A percentile compares a stretch with the other conserved stretches of the same genome.
Evolutionary conservation across 345 rosid species (phyloP).

Genomic region (Gossypium arboreum): DNA sequence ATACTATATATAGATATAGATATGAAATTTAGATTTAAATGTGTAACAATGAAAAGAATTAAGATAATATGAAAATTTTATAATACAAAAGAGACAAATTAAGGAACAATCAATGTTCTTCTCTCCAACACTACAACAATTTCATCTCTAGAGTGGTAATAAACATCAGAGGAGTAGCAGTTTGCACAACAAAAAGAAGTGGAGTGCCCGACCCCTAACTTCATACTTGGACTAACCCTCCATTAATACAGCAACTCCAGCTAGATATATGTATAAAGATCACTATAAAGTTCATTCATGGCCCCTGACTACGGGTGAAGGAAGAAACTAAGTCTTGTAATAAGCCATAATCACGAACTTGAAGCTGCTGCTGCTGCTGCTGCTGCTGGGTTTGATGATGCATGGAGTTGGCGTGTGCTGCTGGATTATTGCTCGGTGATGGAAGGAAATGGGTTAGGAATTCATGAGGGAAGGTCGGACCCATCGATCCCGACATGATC

Average conservation of each 20-base stretch:
- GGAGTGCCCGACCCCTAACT: background rate
- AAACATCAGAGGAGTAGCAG: background rate
- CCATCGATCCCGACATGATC: conserved; percentile 9
- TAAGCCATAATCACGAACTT: conserved; percentile 30
- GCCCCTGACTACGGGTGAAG: conserved; percentile 24
- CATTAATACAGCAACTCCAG: background rate
- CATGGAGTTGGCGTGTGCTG: conserved; percentile 2
- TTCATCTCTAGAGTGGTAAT: background rate
- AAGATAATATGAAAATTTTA: background rate
- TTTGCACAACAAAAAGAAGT: background rate
- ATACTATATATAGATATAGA: too few relatives aligned
- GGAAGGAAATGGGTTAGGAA: conserved; percentile 29
- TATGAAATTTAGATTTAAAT: too few relatives aligned
- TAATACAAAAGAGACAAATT: background rate
- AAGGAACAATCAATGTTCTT: background rate
- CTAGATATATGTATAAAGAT: background rate
- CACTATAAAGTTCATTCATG: conserved; percentile 20
- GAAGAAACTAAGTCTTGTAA: conserved; percentile 35
- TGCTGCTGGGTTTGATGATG: conserved; percentile 20
- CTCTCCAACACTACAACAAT: background rate
- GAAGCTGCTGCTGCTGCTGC: conserved; percentile 24
- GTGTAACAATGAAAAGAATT: background rate
- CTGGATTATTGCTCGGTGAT: background rate
- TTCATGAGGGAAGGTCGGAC: conserved; percentile 28
- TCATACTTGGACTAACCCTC: background rate